phyloP scores from a whole-genome alignment of 2,329 filamentous ascomycete genomes.

The Colletotrichum higginsianum region DNA sequence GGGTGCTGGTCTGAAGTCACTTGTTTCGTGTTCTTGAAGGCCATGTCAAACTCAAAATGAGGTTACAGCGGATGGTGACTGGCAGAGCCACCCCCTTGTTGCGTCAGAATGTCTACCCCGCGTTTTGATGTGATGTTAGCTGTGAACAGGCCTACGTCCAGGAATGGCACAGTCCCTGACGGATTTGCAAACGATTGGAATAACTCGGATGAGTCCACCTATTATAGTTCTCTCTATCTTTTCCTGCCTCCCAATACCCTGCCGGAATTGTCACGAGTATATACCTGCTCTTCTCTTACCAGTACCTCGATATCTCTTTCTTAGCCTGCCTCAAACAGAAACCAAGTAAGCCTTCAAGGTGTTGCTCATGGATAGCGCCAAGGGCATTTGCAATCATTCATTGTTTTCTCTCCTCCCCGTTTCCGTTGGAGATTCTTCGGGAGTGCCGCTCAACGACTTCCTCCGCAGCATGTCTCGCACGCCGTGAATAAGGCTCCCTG shows the following conservation, averaged over 20 bases:
- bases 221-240: no score
- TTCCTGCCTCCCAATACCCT: no score
- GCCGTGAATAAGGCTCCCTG: constrained; percentile 3
- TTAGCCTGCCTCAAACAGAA: no score
- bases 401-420: not conserved
- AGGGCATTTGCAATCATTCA: no score
- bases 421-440: not conserved
- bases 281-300: no score
- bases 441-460: not conserved
- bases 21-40: not conserved
- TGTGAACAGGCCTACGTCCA: not conserved
- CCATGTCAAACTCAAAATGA: not conserved
- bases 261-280: no score
- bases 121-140: not conserved
- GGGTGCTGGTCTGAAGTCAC: not conserved
- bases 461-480: constrained; percentile 11
- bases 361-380: no score
- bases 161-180: no score
- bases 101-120: not conserved
- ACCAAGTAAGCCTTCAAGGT: no score
- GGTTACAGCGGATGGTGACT: not conserved
- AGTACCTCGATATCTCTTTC: no score
- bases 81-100: not conserved
- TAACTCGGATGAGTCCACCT: no score
- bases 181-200: no score